phyloP scores from a whole-genome alignment of 1,284 basidiomycete genomes.

The Paramarasmius palmivorus region DNA sequence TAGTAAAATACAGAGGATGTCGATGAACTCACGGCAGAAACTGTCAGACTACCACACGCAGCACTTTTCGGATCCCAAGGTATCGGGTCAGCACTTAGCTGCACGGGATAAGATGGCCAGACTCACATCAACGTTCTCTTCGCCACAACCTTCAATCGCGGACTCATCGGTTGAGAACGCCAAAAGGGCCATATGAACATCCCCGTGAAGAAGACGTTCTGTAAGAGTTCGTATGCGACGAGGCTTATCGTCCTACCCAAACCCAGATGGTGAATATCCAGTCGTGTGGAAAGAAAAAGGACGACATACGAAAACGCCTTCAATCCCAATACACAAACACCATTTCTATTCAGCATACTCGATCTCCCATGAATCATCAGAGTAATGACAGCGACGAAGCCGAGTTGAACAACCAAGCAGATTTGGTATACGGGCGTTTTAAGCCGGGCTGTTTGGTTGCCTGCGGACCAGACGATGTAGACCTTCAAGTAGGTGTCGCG shows the following conservation, averaged over 20 bases:
- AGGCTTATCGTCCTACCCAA: slow-evolving; percentile 7
- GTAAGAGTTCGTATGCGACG: slow-evolving; percentile 8
- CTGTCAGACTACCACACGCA: slow-evolving; percentile 10
- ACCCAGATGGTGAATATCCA: neutral
- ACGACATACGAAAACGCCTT: slow-evolving; percentile 7
- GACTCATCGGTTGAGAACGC: slow-evolving; percentile 10
- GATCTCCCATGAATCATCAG: slow-evolving; percentile 11
- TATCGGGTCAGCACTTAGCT: neutral
- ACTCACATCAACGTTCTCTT: slow-evolving; percentile 11
- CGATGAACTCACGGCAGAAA: slow-evolving; percentile 5
- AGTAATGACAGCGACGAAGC: slow-evolving; percentile 5
- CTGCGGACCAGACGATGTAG: slow-evolving; percentile 14
- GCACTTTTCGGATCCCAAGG: neutral
- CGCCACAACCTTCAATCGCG: slow-evolving; percentile 6
- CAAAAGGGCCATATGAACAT: slow-evolving; percentile 16
- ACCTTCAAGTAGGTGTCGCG: neutral
- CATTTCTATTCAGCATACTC: slow-evolving; percentile 5
- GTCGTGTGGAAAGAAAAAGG: neutral
- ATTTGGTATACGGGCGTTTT: slow-evolving; percentile 8
- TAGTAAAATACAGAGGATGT: neutral
- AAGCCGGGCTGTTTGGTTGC: slow-evolving; percentile 12
- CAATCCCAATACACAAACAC: slow-evolving; percentile 12
- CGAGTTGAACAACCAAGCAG: slow-evolving; percentile 7
- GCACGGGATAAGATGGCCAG: neutral
- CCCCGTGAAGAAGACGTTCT: slow-evolving; percentile 12